These are phyloP conservation scores for Lentinula guzmanii DNA, from an alignment of 768 basidiomycete genomes.

Conservation along the genomic window DNA sequence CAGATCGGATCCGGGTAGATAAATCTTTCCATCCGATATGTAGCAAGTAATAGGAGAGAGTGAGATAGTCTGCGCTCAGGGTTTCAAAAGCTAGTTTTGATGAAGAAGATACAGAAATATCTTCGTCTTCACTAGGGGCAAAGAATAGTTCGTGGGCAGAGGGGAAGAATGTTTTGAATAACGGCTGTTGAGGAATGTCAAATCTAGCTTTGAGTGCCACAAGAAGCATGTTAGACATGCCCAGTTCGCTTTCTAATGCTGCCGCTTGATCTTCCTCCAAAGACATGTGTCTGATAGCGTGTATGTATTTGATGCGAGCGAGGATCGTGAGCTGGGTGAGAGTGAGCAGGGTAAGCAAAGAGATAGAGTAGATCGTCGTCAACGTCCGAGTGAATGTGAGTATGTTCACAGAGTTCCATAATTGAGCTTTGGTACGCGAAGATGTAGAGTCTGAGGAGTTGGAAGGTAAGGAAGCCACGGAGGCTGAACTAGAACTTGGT, in stretches of 20 bases:
- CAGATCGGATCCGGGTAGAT: constrained; percentile 61
- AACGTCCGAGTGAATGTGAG: constrained; percentile 84
- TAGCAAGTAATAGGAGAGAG: constrained; percentile 89
- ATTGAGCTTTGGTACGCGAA: constrained; percentile 60
- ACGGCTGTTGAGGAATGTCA: background rate
- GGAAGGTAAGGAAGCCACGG: constrained; percentile 2
- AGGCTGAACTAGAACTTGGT: constrained; percentile 6
- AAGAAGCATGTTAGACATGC: constrained; percentile 1
- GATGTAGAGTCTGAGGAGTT: background rate
- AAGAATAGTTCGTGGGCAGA: constrained; percentile 4
- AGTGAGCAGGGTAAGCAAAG: constrained; percentile 82
- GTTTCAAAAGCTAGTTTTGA: background rate
- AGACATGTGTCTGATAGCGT: constrained; percentile 19
- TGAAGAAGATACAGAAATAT: background rate
- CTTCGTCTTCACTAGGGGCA: constrained; percentile 22
- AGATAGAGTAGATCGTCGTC: constrained; percentile 80
- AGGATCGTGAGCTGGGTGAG: constrained; percentile 82
- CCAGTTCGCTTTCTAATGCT: background rate
- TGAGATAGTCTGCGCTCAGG: constrained; percentile 51
- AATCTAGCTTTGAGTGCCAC: background rate
- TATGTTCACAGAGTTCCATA: constrained; percentile 93
- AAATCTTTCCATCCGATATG: constrained; percentile 91
- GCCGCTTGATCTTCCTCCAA: constrained; percentile 52
- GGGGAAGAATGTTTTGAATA: constrained; percentile 1
- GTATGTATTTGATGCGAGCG: constrained; percentile 75